Conservation (phyloP, 2,329 filamentous ascomycete genomes). For the Xylariales sp. region DNA sequence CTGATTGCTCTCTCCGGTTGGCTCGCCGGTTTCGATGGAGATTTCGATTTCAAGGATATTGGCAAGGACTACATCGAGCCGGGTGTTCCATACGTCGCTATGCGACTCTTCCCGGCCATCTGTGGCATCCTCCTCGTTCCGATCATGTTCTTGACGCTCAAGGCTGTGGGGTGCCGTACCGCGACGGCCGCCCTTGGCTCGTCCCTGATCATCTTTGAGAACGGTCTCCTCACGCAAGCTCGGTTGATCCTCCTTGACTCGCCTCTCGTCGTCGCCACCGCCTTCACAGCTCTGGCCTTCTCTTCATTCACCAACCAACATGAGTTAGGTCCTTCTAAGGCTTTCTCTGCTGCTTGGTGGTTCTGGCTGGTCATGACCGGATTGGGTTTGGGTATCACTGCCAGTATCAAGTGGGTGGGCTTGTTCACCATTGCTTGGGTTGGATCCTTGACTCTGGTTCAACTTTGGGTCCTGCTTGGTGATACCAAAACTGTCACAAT, state of each 20-base stretch:
- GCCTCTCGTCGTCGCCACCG: slow-evolving; percentile 88
- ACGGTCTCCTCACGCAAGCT: slow-evolving; percentile 90
- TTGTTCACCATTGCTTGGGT: slow-evolving; percentile 99
- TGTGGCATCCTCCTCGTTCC: slow-evolving; percentile 86
- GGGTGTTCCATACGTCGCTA: slow-evolving; percentile 91
- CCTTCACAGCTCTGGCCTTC: slow-evolving; percentile 85
- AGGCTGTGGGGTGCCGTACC: slow-evolving; percentile 84
- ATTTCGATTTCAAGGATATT: slow-evolving; percentile 99
- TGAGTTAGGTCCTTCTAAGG: slow-evolving; percentile 82
- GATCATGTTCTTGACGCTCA: slow-evolving; percentile 90
- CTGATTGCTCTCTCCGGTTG: slow-evolving; percentile 93
- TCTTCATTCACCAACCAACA: slow-evolving; percentile 95
- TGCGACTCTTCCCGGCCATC: slow-evolving; percentile 89
- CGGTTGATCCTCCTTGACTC: slow-evolving; percentile 95
- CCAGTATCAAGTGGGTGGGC: slow-evolving; percentile 98
- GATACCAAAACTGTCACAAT: slow-evolving; percentile 82
- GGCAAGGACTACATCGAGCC: slow-evolving; percentile 98
- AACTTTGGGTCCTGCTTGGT: slow-evolving; percentile 92
- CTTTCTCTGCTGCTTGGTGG: slow-evolving; percentile 92
- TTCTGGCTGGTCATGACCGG: slow-evolving; percentile 92
- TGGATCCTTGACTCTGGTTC: slow-evolving; percentile 80
- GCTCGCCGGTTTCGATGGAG: slow-evolving; percentile 89
- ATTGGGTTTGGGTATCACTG: slow-evolving; percentile 80
- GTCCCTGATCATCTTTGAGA: slow-evolving; percentile 89
- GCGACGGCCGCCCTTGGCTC: slow-evolving; percentile 80